A percentile compares a stretch with the other conserved stretches of the same genome.
These are phyloP conservation scores for Leccinum variabile DNA, from an alignment of 1,284 basidiomycete genomes.

Conservation along the genomic window DNA sequence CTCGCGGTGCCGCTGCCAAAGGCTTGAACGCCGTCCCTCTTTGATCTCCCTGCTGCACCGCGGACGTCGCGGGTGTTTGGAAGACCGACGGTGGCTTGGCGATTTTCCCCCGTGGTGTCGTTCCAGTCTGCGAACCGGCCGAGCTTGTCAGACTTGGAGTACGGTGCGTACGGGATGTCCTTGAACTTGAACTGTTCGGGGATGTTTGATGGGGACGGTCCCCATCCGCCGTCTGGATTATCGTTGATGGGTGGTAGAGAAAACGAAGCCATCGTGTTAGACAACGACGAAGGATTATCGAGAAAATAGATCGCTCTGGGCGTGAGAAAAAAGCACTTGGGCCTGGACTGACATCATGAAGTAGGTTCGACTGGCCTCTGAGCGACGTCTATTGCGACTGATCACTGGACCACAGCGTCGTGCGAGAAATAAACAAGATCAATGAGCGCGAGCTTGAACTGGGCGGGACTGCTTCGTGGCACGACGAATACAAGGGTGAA, in stretches of 20 bases:
- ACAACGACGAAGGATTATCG: constrained; percentile 19
- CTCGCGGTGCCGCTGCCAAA: constrained; percentile 84
- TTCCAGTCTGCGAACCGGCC: constrained; percentile 99
- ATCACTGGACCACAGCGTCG: constrained; percentile 58
- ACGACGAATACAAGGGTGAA: constrained; percentile 90
- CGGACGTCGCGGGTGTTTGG: constrained; percentile 51
- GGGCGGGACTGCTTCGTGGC: constrained; percentile 83
- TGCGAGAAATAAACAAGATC: constrained; percentile 90
- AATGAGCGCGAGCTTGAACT: constrained; percentile 92
- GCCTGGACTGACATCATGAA: constrained; percentile 52
- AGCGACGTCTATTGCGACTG: constrained; percentile 9
- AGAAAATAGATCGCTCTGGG: constrained; percentile 15
- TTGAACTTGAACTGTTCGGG: constrained; percentile 83
- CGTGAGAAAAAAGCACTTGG: constrained; percentile 47
- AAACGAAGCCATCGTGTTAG: constrained; percentile 65
- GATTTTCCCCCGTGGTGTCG: constrained; percentile 65
- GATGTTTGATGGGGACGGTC: constrained; percentile 72
- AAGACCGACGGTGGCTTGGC: constrained; percentile 55
- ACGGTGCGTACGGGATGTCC: constrained; percentile 95
- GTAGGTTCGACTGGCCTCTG: constrained; percentile 43
- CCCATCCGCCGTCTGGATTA: constrained; percentile 82
- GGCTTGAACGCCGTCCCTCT: constrained; percentile 66
- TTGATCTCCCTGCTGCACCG: constrained; percentile 50
- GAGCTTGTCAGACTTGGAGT: constrained; percentile 98
- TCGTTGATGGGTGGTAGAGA: constrained; percentile 76